Evolutionary conservation across 179 eudicot genomes (phyloP).

Genomic region (Drosera spatulata): DNA sequence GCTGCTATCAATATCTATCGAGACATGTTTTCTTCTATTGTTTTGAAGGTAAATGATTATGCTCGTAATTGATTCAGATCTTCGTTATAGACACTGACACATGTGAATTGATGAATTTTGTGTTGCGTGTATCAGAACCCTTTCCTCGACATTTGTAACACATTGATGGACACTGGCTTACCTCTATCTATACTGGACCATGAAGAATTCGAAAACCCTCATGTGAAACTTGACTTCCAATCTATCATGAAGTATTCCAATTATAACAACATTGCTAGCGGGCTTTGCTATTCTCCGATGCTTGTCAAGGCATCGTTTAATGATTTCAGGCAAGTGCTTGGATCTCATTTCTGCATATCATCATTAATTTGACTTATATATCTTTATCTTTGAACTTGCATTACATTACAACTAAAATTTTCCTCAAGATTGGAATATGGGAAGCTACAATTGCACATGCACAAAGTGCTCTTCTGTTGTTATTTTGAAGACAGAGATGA

Average conservation of each 20-base stretch:
- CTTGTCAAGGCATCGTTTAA: slow-evolving; percentile 80
- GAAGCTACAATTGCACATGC: slow-evolving; percentile 98
- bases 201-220: slow-evolving; percentile 93
- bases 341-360: not conserved
- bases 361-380: not conserved
- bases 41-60: too few species aligned
- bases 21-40: slow-evolving; percentile 27
- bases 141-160: slow-evolving; percentile 83
- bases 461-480: too few species aligned
- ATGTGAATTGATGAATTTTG: too few species aligned
- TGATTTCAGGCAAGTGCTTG: slow-evolving; percentile 57
- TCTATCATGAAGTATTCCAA: slow-evolving; percentile 71
- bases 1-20: slow-evolving; percentile 77
- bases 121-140: slow-evolving; percentile 53
- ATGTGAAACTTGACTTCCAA: too few species aligned
- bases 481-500: too few species aligned
- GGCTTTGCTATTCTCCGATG: slow-evolving; percentile 70
- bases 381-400: too few species aligned
- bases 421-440: slow-evolving; percentile 85
- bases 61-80: too few species aligned
- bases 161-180: slow-evolving; percentile 76
- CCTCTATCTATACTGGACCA: slow-evolving; percentile 81
- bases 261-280: slow-evolving; percentile 53
- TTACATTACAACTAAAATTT: not conserved
- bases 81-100: too few species aligned